These are phyloP conservation scores for Chlorella variabilis DNA, from an alignment of 163 green algal genomes.

Conservation along the genomic window DNA sequence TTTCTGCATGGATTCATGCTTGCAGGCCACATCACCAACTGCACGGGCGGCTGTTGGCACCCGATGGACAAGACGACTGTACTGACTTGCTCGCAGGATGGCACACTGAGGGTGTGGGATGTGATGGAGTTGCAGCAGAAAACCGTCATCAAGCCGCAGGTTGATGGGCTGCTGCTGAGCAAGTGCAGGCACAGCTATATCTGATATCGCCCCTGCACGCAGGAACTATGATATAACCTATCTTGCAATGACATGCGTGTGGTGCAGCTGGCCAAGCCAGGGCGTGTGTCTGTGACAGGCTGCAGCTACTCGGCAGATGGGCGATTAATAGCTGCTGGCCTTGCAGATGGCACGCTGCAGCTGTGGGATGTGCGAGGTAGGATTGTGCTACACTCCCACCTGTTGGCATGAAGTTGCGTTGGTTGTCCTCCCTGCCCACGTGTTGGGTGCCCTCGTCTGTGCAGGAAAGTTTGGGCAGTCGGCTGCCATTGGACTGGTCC, in stretches of 20 bases:
- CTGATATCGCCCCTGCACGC: too few species aligned
- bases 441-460: too few species aligned
- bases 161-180: conserved; percentile 27
- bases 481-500: conserved; percentile 72
- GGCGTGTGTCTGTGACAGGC: conserved; percentile 79
- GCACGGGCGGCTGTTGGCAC: conserved; percentile 89
- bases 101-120: conserved; percentile 94
- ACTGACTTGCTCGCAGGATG: conserved; percentile 92
- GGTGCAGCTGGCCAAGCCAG: conserved; percentile 45
- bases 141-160: conserved; percentile 94
- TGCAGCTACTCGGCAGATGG: conserved; percentile 82
- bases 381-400: too few species aligned
- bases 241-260: neutral
- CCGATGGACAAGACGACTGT: conserved; percentile 83
- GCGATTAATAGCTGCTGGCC: conserved; percentile 79
- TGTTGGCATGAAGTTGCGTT: too few species aligned
- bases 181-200: too few species aligned
- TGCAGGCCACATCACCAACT: conserved; percentile 80
- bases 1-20: neutral
- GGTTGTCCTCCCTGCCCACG: too few species aligned
- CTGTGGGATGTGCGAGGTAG: conserved; percentile 72
- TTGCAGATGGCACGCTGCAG: conserved; percentile 90
- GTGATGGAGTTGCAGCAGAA: conserved; percentile 76
- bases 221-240: too few species aligned
- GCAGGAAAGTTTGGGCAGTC: conserved; percentile 84